Evolutionary conservation across 768 basidiomycete genomes (phyloP).

Genomic region (Xanthoconium purpureum): DNA sequence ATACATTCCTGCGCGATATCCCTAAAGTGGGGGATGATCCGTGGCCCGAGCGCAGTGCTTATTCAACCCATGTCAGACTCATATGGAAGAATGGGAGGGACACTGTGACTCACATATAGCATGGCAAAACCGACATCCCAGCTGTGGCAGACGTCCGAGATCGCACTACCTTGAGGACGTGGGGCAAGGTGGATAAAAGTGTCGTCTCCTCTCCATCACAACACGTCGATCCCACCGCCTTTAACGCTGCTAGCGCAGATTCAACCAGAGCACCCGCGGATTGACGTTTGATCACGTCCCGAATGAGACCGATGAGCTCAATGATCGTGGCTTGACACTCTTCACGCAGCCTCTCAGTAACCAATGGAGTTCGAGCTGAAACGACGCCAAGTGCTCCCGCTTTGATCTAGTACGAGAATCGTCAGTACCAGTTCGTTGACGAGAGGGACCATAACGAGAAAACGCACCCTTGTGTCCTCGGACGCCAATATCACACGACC

Average conservation of each 20-base stretch:
- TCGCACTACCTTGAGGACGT: constrained; percentile 49
- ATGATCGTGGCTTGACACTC: constrained; percentile 48
- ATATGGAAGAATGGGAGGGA: background rate
- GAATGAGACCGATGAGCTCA: constrained; percentile 51
- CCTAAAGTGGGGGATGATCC: constrained; percentile 83
- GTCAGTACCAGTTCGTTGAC: background rate
- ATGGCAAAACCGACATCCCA: constrained; percentile 54
- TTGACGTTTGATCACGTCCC: constrained; percentile 43
- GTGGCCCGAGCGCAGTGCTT: constrained; percentile 77
- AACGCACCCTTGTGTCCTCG: constrained; percentile 48
- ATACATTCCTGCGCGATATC: constrained; percentile 62
- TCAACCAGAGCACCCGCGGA: constrained; percentile 39
- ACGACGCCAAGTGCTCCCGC: constrained; percentile 69
- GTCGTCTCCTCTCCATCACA: constrained; percentile 63
- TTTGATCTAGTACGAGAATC: constrained; percentile 46
- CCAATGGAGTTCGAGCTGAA: constrained; percentile 57
- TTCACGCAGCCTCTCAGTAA: constrained; percentile 55
- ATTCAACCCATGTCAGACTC: constrained; percentile 8
- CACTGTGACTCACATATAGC: constrained; percentile 52
- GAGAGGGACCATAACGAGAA: background rate
- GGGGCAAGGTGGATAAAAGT: constrained; percentile 57
- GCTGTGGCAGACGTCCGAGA: constrained; percentile 35
- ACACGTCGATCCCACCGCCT: constrained; percentile 55
- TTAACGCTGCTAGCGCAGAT: constrained; percentile 59
- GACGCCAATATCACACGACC: constrained; percentile 54